Evolutionary conservation across 2,329 filamentous ascomycete genomes (phyloP), one percentile per base, ranked within the genome.

Genomic region (Neocucurbitaria cava): DNA sequence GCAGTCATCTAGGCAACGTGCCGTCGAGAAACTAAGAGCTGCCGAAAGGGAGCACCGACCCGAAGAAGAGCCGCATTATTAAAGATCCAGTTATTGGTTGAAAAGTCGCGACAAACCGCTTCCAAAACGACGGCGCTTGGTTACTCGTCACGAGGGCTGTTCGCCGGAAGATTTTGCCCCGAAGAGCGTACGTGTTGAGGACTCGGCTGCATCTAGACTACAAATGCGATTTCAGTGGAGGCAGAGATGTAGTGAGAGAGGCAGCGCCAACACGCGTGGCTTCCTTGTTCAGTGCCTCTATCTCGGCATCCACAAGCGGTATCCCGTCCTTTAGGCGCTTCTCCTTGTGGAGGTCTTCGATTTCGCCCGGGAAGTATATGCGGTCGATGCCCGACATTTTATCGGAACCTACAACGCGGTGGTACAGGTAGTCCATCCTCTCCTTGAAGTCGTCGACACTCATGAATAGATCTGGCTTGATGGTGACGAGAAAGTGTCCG

Each of bases 391-490:
- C 84, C 15, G 71, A 75, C 77, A 82, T 82, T 67, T 77, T 84
- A 31, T 86, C 81, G 2, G 75, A 79, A 3, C 75, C 78, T 17
- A 83, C 76, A 2, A 86, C 83, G n/a, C 81, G 72, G 58, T 80
- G 74, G 62, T 86, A 85, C 21, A 87, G 70, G 71, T 84, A 82
- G 49, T 85, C 82, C 83, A 87, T 86, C 18, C 88, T 78, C 46
- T 81, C 80, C 26, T 85, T 84, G 68, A 92, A 92, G 38, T 91
- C 88, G 1, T 89, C 86, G 54, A 89, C 59, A 47, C 80, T 81
- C 83, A 92, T 85, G 58, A 92, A 92, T 18, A 92, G 76, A 64
- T 92, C 89, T 0, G 89, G 89, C 69, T 89, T 90, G 61, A 92
- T 84, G 17, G 3, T 68, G 21, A 71, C 77, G 1, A 92, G 70